Evolutionary conservation across 2,329 filamentous ascomycete species (phyloP), one percentile per base, ranked within the genome.

Genomic region (Botrytis fragariae): DNA sequence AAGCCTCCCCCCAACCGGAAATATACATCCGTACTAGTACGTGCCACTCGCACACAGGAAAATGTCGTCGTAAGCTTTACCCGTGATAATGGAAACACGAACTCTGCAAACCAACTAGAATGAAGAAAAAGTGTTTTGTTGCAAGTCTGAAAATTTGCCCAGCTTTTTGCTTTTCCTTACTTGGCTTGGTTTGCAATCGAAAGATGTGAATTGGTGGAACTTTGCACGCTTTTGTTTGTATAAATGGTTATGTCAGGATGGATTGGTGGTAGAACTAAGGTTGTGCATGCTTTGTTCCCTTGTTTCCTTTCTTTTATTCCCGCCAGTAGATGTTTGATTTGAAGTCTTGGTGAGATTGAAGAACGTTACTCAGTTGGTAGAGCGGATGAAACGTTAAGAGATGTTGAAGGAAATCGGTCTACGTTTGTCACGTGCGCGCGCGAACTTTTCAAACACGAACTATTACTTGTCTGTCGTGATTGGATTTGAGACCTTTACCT

Each of bases 41-140:
- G 65, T 68, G 64, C 45, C 45, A 68, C 64, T 57, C 57, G 25
- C 25, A 51, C 45, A 68, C 25, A 32, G 35, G 35, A 16, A 68
- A 62, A 39, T 37, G 69, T 37, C 57, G 69, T 71, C 69, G 69
- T 71, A 71, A 71, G 69, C 69, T 71, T 64, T 71, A 71, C 22
- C 69, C 69, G 59, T 63, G 54, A 64, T 42, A 57, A 39, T 68
- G 35, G 65, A 68, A 35, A 39, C 29, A 71, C 39, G 29, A 62
- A n/a, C 3, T 25, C 12, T 51, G 22, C 25, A 63, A 25, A 35
- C 54, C 51, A 45, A 70, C 51, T 44, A 70, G 18, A 62, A 9
- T 71, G 59, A 29, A 63, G 44, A 42, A 63, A 48, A 71, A 29
- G 1, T 0, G 22, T 67, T 68, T 72, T 72, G 70, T 72, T 72